Conservation (phyloP, 768 basidiomycete species). For the Mycena belliarum region DNA sequence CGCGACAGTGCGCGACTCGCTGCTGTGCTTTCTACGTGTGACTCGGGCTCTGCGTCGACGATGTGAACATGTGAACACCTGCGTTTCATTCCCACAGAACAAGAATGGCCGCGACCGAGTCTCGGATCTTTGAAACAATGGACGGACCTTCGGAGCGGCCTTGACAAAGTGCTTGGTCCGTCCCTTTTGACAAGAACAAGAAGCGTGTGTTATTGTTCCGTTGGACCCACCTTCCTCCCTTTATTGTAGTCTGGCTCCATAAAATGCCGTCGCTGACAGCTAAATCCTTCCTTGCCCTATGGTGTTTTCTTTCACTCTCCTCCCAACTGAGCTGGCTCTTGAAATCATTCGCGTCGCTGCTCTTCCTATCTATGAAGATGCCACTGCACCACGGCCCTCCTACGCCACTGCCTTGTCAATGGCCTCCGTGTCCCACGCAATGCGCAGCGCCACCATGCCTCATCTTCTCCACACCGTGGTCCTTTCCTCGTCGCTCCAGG, state of each 20-base stretch:
- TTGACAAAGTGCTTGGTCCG: constrained; percentile 8
- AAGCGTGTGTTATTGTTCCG: background rate
- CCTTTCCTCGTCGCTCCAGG: constrained; percentile 28
- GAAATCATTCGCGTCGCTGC: constrained; percentile 36
- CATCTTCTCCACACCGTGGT: constrained; percentile 41
- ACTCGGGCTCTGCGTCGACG: too few species aligned
- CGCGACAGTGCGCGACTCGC: too few species aligned
- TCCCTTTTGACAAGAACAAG: background rate
- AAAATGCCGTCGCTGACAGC: background rate
- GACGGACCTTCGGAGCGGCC: background rate
- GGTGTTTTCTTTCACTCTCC: constrained; percentile 23
- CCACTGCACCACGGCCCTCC: constrained; percentile 10
- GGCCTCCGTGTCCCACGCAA: constrained; percentile 33
- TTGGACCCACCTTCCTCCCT: constrained; percentile 4
- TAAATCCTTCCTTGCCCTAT: background rate
- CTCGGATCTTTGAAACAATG: too few species aligned
- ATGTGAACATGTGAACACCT: too few species aligned
- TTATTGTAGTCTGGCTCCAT: background rate
- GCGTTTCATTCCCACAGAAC: too few species aligned
- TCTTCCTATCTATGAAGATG: constrained; percentile 22
- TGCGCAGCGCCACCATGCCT: constrained; percentile 38
- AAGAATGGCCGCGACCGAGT: background rate
- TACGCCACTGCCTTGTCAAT: constrained; percentile 33
- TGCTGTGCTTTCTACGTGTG: too few species aligned
- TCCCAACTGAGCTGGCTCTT: constrained; percentile 38